phyloP scores from a whole-genome alignment of 169 alveolate genomes.

The Plasmodium berghei region DNA sequence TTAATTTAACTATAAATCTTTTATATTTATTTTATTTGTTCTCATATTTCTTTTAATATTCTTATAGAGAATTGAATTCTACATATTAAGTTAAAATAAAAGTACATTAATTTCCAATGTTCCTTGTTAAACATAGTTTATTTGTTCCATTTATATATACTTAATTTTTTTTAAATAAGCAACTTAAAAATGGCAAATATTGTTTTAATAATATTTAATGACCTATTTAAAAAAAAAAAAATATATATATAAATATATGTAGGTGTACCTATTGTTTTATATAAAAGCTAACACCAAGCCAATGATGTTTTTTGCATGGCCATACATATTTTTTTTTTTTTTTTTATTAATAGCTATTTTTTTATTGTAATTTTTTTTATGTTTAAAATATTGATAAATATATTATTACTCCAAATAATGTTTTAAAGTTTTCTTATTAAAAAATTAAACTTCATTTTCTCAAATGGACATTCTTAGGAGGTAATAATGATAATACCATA shows the following conservation, averaged over 20 bases:
- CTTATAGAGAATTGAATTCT: constrained; percentile 11
- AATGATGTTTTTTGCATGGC: background rate
- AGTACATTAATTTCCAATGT: constrained; percentile 25
- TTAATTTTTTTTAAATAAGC: constrained; percentile 18
- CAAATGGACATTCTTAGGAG: too few relatives aligned
- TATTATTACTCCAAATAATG: too few relatives aligned
- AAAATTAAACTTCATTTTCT: too few relatives aligned
- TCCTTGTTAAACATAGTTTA: background rate
- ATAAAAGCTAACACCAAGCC: constrained; percentile 44
- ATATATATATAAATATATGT: constrained; percentile 15
- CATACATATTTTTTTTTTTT: constrained; percentile 47
- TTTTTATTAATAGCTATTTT: constrained; percentile 51
- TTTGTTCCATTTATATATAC: constrained; percentile 22
- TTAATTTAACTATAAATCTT: constrained; percentile 1
- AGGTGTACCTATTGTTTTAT: constrained; percentile 40
- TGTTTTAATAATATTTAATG: constrained; percentile 21
- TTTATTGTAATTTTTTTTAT: constrained; percentile 4
- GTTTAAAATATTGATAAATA: too few relatives aligned
- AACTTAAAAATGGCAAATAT: background rate
- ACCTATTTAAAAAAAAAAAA: constrained; percentile 48
- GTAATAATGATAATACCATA: too few relatives aligned
- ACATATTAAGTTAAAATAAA: constrained; percentile 13
- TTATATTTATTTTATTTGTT: background rate
- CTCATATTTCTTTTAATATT: background rate
- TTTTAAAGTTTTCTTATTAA: too few relatives aligned